Base-by-base conservation (phyloP, 371 early-diverging fungal genomes). In the Saksenaea oblongispora region DNA sequence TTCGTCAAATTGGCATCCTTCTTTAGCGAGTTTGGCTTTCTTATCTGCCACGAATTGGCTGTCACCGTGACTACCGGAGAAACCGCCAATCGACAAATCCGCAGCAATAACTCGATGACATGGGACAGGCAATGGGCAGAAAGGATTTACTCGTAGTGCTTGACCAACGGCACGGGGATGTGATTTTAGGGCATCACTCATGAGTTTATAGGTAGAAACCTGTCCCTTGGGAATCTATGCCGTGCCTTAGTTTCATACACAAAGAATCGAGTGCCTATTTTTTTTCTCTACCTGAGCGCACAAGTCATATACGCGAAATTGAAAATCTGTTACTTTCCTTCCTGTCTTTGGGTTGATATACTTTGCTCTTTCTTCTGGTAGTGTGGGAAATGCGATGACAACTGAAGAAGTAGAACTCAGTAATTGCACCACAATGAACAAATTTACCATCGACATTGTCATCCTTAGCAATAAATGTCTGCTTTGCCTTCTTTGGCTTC, bases 91-190 rank as follows among this genome's bases (percentile, higher is more conserved):
- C 54, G 82, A 84, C 37, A 76, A 70, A 66, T 90, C 82, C 0
- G 87, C 71, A 5, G 90, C 81, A 63, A 93, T 72, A 18, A 94
- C 90, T 2, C 94, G 84, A 67, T 94, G 93, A 67, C 94, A 94
- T 0, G 94, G 93, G 0, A 94, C 82, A 15, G 92, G 92, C 10
- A 80, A 64, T 17, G 93, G 93, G 15, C 85, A 82, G 65, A 91
- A 92, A 0, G 94, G 93, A 67, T 94, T 94, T 47, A 80, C 67
- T 17, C 81, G 70, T 44, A 94, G 73, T 10, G 93, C 93, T 34
- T 89, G 87, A 0, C 93, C 94, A 0, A 94, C 92, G 0, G 93
- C 92, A 3, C 93, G 76, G 11, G 93, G 91, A 0, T 73, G 69
- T 0, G 87, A 80, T 34, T 76, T 65, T 22, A 94, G 63, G 0